Evolutionary conservation across 257 asterid species (phyloP).

Genomic region (Solanum peruvianum): DNA sequence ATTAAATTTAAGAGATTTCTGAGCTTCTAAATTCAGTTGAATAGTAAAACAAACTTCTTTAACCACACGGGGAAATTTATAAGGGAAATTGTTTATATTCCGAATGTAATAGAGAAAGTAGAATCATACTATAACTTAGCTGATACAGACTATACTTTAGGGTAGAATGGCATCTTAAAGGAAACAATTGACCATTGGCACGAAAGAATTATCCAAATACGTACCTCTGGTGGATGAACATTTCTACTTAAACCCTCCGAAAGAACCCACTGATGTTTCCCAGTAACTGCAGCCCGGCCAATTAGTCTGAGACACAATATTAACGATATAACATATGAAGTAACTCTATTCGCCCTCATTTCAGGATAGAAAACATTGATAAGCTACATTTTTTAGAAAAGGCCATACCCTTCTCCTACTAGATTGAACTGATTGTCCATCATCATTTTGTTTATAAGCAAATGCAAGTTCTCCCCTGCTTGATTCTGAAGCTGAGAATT

Average conservation of each 20-base stretch:
- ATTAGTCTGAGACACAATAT: conserved; percentile 46
- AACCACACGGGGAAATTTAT: not conserved
- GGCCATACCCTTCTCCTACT: conserved; percentile 78
- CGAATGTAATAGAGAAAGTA: not conserved
- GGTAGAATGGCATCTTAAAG: not conserved
- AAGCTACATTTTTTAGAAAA: not conserved
- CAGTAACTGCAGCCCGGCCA: conserved; percentile 81
- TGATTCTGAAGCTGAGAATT: conserved; percentile 11
- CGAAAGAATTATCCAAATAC: not conserved
- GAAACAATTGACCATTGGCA: not conserved
- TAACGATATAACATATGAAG: not conserved
- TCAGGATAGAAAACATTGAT: not conserved
- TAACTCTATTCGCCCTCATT: not conserved
- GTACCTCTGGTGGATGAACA: conserved; percentile 70
- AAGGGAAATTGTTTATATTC: not conserved
- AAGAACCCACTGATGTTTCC: conserved; percentile 71
- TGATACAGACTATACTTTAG: not conserved
- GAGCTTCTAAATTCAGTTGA: not conserved
- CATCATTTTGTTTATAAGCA: conserved; percentile 85
- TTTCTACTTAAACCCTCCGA: conserved; percentile 33
- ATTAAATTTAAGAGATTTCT: not conserved
- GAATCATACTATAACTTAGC: not conserved
- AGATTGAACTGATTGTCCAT: conserved; percentile 61
- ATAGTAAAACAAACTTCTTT: not conserved
- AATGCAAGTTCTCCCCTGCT: conserved; percentile 38